Evolutionary conservation across 257 asterid genomes (phyloP).

Genomic region (Jacaranda copaia): DNA sequence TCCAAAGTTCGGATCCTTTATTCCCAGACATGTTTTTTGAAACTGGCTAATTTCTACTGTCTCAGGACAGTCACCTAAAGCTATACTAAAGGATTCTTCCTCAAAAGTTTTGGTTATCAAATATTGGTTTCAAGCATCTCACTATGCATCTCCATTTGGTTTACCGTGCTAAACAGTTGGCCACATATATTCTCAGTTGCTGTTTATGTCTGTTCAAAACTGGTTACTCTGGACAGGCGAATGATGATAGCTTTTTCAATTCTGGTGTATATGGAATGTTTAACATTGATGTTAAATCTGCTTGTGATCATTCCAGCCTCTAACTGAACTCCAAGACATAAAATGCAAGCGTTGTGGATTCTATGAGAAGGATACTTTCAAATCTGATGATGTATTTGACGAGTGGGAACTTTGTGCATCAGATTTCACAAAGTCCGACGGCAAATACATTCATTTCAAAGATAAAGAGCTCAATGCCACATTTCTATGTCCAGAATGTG

Average conservation of each 20-base stretch:
- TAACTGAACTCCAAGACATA: conserved; percentile 52
- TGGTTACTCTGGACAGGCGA: neutral
- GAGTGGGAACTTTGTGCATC: conserved; percentile 84
- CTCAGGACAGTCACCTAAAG: no score
- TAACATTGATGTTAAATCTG: neutral
- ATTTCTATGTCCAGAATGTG: conserved; percentile 46
- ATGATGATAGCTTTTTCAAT: neutral
- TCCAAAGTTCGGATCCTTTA: neutral
- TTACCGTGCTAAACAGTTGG: neutral
- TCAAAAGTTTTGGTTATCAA: no score
- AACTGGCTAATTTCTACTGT: no score
- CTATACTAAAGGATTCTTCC: no score
- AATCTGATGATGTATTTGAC: conserved; percentile 60
- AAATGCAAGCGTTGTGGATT: conserved; percentile 82
- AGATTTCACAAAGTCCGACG: conserved; percentile 58
- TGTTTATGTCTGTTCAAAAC: neutral
- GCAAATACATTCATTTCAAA: conserved; percentile 48
- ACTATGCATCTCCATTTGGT: neutral
- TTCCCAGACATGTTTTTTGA: no score
- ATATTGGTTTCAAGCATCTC: no score
- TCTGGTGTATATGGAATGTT: conserved; percentile 1
- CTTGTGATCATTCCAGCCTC: conserved; percentile 59
- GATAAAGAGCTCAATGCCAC: conserved; percentile 45
- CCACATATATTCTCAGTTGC: neutral
- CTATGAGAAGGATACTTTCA: conserved; percentile 60